Evolutionary conservation across 1,139 yeast species (phyloP), one percentile per base, ranked within the genome.

Genomic region (Yarrowia galli): DNA sequence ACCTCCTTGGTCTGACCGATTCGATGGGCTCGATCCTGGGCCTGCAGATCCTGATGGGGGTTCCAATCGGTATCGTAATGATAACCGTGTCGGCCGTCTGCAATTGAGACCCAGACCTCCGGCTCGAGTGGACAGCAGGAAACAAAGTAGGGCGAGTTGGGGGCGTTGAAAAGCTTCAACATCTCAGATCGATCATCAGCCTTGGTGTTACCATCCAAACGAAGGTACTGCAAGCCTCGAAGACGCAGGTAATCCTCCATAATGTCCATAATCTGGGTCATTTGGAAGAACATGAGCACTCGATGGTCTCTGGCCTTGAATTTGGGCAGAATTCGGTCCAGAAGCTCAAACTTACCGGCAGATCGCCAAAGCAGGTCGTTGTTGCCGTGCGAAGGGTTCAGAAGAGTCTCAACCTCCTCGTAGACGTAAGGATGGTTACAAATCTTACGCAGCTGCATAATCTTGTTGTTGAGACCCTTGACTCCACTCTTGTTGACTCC

Each of bases 51-150:
- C 79, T 95, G 98, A 82, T 95, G 98, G 22, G 99, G 99, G 79
- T 93, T 93, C 98, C 98, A 93, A 79, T 93, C 99, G 8, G 98
- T 91, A 78, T 93, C 98, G 77, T 92, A 93, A 93, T 93, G 73
- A 93, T 89, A 70, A 93, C 99, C 0, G 98, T 93, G 77, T 93
- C 99, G 2, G 99, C 99, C 36, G 97, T 91, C 79, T 95, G 98
- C 79, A 93, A 78, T 93, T 93, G 76, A 93, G 85, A 75, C 99
- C 99, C 72, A 93, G 85, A 73, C 99, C 98, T 84, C 99, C 99
- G 65, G 99, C 99, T 81, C 99, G 88, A 0, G 99, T 93, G 1
- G 97, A 89, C 70, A 93, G 82, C 73, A 95, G 82, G 83, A 95
- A 95, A 73, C 96, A 88, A 79, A 93, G 77, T 91, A 91, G 1